Percentiles rank a stretch among this genome's conserved stretches.
Evolutionary conservation across 805 yeast species (phyloP).

Genomic region (Myxozyma nipponensis): DNA sequence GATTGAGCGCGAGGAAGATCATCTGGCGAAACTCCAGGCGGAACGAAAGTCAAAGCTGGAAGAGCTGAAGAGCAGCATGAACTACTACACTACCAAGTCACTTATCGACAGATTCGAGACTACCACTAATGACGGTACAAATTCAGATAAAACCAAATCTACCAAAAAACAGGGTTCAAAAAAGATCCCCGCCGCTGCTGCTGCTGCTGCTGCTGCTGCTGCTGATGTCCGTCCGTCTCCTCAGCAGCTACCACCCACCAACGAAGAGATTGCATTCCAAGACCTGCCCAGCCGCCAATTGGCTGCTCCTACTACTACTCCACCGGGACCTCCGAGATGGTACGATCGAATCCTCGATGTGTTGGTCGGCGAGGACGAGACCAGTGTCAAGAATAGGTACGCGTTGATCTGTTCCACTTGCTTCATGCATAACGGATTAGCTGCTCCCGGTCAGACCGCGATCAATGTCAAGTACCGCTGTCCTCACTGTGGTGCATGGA

Average conservation of each 20-base stretch:
- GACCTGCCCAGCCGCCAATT: not conserved
- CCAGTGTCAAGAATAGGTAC: constrained; percentile 54
- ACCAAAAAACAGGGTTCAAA: not conserved
- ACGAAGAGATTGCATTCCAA: not conserved
- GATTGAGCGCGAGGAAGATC: constrained; percentile 29
- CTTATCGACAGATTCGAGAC: constrained; percentile 66
- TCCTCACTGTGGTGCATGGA: constrained; percentile 54
- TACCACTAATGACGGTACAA: constrained; percentile 42
- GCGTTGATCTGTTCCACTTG: constrained; percentile 73
- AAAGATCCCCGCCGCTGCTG: not conserved
- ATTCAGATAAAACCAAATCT: not conserved
- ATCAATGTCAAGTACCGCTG: constrained; percentile 53
- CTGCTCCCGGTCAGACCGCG: constrained; percentile 64
- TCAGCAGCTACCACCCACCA: not conserved
- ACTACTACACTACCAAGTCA: constrained; percentile 71
- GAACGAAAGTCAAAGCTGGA: constrained; percentile 56
- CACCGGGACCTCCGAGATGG: constrained; percentile 36
- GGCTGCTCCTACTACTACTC: not conserved
- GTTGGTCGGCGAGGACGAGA: constrained; percentile 61
- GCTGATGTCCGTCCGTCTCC: not conserved
- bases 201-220: not conserved
- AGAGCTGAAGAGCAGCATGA: constrained; percentile 66
- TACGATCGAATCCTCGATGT: constrained; percentile 43
- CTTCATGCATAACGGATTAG: constrained; percentile 70
- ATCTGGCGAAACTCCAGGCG: constrained; percentile 40